Evolutionary conservation across 306 rosid species (phyloP).

Genomic region (Ormosia emarginata): DNA sequence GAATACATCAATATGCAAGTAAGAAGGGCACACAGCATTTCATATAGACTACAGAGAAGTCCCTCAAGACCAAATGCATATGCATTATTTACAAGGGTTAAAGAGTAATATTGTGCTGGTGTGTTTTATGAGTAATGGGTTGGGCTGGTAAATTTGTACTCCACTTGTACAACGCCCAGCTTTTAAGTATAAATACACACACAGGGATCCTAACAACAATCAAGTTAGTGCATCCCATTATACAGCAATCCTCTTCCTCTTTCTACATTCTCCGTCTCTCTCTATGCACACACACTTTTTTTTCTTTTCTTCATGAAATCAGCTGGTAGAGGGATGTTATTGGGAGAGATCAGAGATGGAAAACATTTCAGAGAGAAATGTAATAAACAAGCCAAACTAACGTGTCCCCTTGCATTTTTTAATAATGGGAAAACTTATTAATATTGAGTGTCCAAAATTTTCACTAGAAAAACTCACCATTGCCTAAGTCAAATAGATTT

Average conservation of each 20-base stretch:
- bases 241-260: background rate
- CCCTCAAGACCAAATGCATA: slow-evolving; percentile 5
- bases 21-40: slow-evolving; percentile 23
- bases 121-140: background rate
- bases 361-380: background rate
- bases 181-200: background rate
- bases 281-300: background rate
- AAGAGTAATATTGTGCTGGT: background rate
- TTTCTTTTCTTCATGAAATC: background rate
- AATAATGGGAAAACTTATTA: background rate
- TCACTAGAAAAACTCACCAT: slow-evolving; percentile 7
- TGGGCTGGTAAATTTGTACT: background rate
- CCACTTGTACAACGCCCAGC: background rate
- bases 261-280: background rate
- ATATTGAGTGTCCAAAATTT: slow-evolving; percentile 5
- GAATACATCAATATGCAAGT: slow-evolving; percentile 30
- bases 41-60: slow-evolving; percentile 19
- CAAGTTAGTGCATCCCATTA: slow-evolving; percentile 6
- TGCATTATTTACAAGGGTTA: background rate
- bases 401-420: background rate
- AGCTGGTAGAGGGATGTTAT: background rate
- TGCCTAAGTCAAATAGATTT: slow-evolving; percentile 2
- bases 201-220: background rate
- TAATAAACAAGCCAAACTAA: slow-evolving; percentile 19
- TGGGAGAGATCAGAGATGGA: background rate